phyloP scores from a whole-genome alignment of 1,284 basidiomycete genomes.

The Pseudozyma hubeiensis region DNA sequence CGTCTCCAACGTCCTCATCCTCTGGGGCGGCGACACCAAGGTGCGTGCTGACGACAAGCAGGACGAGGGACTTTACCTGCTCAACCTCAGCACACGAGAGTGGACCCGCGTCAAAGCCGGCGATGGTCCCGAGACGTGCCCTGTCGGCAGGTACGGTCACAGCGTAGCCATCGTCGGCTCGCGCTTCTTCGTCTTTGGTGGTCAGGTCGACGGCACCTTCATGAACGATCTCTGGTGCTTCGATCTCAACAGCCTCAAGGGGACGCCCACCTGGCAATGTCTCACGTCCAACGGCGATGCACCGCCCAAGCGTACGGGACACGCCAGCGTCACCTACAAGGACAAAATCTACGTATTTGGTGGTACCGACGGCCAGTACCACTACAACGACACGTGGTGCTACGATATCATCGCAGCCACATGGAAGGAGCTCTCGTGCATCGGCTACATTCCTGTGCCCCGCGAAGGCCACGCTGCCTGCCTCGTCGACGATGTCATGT shows the following conservation, averaged over 20 bases:
- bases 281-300: slow-evolving; percentile 76
- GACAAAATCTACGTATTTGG: slow-evolving; percentile 91
- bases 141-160: slow-evolving; percentile 92
- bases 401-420: slow-evolving; percentile 84
- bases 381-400: slow-evolving; percentile 99
- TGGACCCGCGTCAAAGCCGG: slow-evolving; percentile 82
- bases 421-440: slow-evolving; percentile 95
- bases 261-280: slow-evolving; percentile 75
- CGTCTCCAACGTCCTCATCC: slow-evolving; percentile 93
- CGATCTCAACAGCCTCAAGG: slow-evolving; percentile 75
- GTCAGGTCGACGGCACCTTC: slow-evolving; percentile 86
- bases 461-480: slow-evolving; percentile 97
- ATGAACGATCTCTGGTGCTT: slow-evolving; percentile 97
- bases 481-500: slow-evolving; percentile 96
- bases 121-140: slow-evolving; percentile 71
- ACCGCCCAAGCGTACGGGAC: slow-evolving; percentile 90
- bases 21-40: slow-evolving; percentile 97
- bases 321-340: slow-evolving; percentile 85
- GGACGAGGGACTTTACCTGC: slow-evolving; percentile 93
- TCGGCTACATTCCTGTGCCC: slow-evolving; percentile 95
- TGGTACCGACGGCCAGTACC: slow-evolving; percentile 96
- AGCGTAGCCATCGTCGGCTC: slow-evolving; percentile 92
- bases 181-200: slow-evolving; percentile 94
- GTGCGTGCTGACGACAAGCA: slow-evolving; percentile 81
- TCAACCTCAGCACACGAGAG: slow-evolving; percentile 87